Conservation (phyloP, 108 stramenopile species). For the Nitzschia sp. region DNA sequence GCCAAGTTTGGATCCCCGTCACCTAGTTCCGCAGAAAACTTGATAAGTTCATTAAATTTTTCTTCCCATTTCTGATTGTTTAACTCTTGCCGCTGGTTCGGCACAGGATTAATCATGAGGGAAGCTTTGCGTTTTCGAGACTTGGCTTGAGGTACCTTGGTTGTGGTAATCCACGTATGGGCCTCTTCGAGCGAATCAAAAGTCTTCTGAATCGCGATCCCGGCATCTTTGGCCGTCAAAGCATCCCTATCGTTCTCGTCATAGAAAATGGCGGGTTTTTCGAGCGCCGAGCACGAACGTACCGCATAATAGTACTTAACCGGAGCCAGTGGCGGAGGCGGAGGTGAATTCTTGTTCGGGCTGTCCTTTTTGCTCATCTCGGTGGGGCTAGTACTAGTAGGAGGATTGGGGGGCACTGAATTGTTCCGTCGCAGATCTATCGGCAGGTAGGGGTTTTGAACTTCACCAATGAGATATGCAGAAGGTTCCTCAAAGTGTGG, state of each 20-base stretch:
- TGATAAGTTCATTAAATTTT: neutral
- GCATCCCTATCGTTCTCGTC: neutral
- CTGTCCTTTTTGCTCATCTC: too few relatives aligned
- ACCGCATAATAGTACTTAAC: too few relatives aligned
- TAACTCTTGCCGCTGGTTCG: neutral
- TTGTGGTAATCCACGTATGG: neutral
- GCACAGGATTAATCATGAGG: neutral
- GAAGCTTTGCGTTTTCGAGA: neutral
- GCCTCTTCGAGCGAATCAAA: neutral
- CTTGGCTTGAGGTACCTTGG: neutral
- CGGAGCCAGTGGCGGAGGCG: too few relatives aligned
- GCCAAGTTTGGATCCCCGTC: slow-evolving; percentile 2
- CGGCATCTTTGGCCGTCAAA: neutral
- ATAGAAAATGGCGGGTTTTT: neutral
- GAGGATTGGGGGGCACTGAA: too few relatives aligned
- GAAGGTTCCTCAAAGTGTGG: too few relatives aligned
- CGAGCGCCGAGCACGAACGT: neutral
- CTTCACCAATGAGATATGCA: too few relatives aligned
- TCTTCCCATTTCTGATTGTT: slow-evolving; percentile 4
- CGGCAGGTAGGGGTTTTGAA: too few relatives aligned
- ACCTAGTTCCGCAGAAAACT: neutral
- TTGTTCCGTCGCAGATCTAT: too few relatives aligned
- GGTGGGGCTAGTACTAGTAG: too few relatives aligned
- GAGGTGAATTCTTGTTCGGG: too few relatives aligned
- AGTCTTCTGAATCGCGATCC: neutral